Evolutionary conservation across 768 basidiomycete species (phyloP), one percentile per base, ranked within the genome.

Genomic region (Calocybe gangraenosa): DNA sequence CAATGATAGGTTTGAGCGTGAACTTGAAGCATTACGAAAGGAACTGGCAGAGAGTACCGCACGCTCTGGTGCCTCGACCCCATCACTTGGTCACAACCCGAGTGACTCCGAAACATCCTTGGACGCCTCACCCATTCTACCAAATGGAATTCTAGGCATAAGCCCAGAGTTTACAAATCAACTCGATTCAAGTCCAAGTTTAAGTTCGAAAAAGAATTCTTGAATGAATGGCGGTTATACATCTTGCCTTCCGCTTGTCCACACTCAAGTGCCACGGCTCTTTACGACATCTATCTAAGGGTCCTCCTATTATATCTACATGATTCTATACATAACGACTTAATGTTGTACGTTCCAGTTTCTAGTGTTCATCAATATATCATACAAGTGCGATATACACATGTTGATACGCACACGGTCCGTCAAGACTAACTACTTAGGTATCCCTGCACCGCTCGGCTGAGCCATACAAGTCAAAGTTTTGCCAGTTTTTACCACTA

Each of bases 11-110:
- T 96, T 96, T 56, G 93, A 96, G 63, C 81, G 89, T 20, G 93
- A 96, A 64, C 69, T 96, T 19, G 93, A 95, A 58, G 84, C 86
- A 5, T 65, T 96, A 31, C 82, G 93, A 39, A 93, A 91, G 65
- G 93, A 96, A 57, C 75, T 95, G 22, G 91, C 90, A 2, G 87
- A 91, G 53, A 72, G 69, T 11, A 72, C 67, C 19, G 68, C 75
- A 15, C 79, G 80, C 14, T 82, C 71, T 5, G 75, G 73, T 0
- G 65, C 63, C 10, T 70, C 77, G 3, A 84, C 76, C 31, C 82
- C 84, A n/a, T 58, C 46, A 1, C 36, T 41, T 14, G 35, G 47
- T 23, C 50, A 25, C 22, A 46, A 41, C 10, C 47, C 42, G 18
- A 53, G 52, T 37, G 55, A 51, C 11, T 53, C 47, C 15, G 52